These are phyloP conservation scores for Angomonas desouzai DNA, from an alignment of 208 protist species.

Conservation along the genomic window DNA sequence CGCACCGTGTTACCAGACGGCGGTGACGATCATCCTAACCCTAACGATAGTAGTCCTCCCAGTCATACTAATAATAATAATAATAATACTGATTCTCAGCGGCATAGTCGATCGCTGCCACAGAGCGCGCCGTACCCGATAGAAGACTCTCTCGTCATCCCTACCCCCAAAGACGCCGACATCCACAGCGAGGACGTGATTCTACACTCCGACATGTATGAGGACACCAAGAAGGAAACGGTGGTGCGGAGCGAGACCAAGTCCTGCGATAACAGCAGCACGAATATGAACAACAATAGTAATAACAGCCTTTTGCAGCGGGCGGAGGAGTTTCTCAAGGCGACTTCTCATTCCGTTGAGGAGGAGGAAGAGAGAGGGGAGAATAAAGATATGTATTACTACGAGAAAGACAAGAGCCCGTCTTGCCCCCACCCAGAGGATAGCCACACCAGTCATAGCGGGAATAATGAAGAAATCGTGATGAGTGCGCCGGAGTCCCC, in stretches of 20 bases:
- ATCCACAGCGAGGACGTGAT: neutral
- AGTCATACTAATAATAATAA: no score
- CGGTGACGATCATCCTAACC: no score
- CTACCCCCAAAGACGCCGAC: neutral
- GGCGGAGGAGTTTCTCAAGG: conserved; percentile 8
- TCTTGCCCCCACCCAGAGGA: no score
- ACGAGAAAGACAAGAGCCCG: neutral
- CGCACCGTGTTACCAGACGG: neutral
- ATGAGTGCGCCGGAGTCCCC: neutral
- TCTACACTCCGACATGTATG: conserved; percentile 7
- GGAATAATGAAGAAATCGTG: neutral
- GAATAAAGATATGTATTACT: neutral
- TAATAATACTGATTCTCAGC: no score
- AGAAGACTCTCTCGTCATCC: neutral
- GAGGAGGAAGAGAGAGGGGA: neutral
- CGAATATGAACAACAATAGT: neutral
- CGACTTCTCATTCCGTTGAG: neutral
- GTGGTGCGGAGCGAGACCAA: neutral
- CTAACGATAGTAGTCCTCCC: no score
- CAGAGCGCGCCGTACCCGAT: neutral
- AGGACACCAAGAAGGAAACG: neutral
- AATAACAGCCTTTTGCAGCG: neutral
- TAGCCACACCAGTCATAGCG: no score
- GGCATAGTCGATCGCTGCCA: neutral
- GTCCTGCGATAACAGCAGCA: neutral